Conservation (phyloP, 2,329 filamentous ascomycete genomes). For the Rhynchosporium graminicola region DNA sequence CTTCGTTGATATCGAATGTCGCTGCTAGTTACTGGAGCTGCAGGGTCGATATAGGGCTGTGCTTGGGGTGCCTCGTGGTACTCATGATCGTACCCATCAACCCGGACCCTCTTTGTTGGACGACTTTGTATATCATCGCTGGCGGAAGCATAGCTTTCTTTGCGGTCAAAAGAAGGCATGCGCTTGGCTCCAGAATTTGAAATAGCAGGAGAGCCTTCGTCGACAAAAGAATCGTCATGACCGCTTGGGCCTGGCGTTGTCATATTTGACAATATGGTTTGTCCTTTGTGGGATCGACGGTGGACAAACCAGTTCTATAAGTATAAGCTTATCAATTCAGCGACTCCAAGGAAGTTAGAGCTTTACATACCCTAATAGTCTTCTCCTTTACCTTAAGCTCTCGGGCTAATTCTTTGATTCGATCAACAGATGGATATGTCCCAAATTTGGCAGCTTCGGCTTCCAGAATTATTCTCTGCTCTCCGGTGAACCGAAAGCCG, state of each 20-base stretch:
- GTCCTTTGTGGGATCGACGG: conserved; percentile 11
- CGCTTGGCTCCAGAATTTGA: not conserved
- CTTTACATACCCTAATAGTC: conserved; percentile 17
- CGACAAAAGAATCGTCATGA: not conserved
- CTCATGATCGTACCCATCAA: not conserved
- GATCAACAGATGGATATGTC: conserved; percentile 9
- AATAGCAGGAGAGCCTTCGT: not conserved
- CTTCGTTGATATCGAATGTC: not conserved
- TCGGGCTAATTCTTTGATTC: conserved; percentile 15
- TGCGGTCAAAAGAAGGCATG: not conserved
- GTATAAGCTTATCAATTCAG: conserved; percentile 2
- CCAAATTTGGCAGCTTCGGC: conserved; percentile 16
- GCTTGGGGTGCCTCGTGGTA: not conserved
- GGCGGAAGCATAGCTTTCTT: not conserved
- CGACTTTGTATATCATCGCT: not conserved
- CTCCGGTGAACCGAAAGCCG: conserved; percentile 13
- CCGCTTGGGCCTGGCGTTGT: not conserved
- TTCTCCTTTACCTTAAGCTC: conserved; percentile 19
- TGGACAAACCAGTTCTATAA: conserved; percentile 22
- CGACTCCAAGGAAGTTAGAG: not conserved
- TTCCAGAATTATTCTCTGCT: conserved; percentile 17
- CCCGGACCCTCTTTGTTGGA: not conserved
- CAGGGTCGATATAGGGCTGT: not conserved
- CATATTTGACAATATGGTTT: conserved; percentile 1
- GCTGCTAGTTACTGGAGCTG: not conserved